These are phyloP conservation scores for Yarrowia sp. DNA, from an alignment of 805 yeast species.

Conservation along the genomic window DNA sequence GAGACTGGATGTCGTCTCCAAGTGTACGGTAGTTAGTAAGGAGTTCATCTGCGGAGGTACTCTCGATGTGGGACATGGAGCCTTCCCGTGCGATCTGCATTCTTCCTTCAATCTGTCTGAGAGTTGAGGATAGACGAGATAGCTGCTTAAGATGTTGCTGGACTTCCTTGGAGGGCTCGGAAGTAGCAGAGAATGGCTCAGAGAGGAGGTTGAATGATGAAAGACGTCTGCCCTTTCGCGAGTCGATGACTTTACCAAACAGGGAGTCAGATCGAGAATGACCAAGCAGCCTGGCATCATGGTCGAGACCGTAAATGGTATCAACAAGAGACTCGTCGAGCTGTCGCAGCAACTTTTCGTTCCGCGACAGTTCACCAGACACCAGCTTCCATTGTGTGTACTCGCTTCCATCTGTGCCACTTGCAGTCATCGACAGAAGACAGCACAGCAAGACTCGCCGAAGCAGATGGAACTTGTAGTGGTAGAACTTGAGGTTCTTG, in stretches of 20 bases:
- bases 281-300: background rate
- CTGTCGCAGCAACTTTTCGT: background rate
- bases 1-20: constrained; percentile 3
- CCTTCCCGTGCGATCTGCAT: constrained; percentile 30
- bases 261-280: background rate
- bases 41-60: background rate
- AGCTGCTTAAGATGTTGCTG: constrained; percentile 14
- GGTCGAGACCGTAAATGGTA: constrained; percentile 21
- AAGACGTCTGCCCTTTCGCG: constrained; percentile 2
- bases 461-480: constrained; percentile 40
- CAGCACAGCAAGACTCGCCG: constrained; percentile 46
- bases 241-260: constrained; percentile 21
- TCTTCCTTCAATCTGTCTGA: constrained; percentile 31
- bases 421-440: constrained; percentile 39
- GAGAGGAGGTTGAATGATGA: constrained; percentile 13
- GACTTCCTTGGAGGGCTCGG: background rate
- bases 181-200: background rate
- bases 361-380: background rate
- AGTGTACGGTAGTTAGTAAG: constrained; percentile 18
- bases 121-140: constrained; percentile 25
- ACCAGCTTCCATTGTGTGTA: constrained; percentile 23
- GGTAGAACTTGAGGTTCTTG: constrained; percentile 35
- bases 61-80: constrained; percentile 14
- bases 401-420: constrained; percentile 15
- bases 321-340: constrained; percentile 17